Percentiles rank a stretch among this genome's conserved stretches.
These are phyloP conservation scores for Zygosaccharomyces pseudobailii DNA, from an alignment of 1,139 yeast species.

Conservation along the genomic window DNA sequence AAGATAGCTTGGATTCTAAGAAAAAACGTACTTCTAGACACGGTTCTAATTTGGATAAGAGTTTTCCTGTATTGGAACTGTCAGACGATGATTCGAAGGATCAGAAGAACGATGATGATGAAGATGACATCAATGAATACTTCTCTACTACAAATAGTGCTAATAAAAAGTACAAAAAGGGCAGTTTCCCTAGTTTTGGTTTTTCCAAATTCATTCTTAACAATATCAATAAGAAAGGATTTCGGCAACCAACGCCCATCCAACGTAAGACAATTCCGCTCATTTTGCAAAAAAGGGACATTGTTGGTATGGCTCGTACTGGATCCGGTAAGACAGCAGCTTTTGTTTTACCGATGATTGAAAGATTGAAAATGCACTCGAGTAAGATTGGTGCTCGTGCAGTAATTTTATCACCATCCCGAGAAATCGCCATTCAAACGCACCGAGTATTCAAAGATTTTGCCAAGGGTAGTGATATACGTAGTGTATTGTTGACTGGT, in stretches of 20 bases:
- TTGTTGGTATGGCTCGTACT: conserved; percentile 98
- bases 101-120: conserved; percentile 41
- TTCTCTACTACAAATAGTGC: conserved; percentile 41
- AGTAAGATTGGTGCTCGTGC: conserved; percentile 91
- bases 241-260: conserved; percentile 93
- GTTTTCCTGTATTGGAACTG: conserved; percentile 64
- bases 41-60: conserved; percentile 16
- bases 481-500: conserved; percentile 81
- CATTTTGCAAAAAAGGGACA: conserved; percentile 82
- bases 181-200: conserved; percentile 88
- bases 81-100: conserved; percentile 36
- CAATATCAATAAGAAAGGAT: conserved; percentile 81
- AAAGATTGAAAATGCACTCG: conserved; percentile 73
- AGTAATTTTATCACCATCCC: conserved; percentile 80
- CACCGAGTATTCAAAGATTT: conserved; percentile 85
- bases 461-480: conserved; percentile 73
- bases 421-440: conserved; percentile 86
- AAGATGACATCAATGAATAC: conserved; percentile 44
- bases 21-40: conserved; percentile 12
- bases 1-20: conserved; percentile 27
- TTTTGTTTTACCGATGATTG: conserved; percentile 88
- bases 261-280: conserved; percentile 93
- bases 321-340: conserved; percentile 99
- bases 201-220: conserved; percentile 64
- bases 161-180: conserved; percentile 64